Percentiles rank a stretch among this genome's conserved stretches.
Evolutionary conservation across 305 asterid species (phyloP).

Genomic region (Fraxinus floribunda): DNA sequence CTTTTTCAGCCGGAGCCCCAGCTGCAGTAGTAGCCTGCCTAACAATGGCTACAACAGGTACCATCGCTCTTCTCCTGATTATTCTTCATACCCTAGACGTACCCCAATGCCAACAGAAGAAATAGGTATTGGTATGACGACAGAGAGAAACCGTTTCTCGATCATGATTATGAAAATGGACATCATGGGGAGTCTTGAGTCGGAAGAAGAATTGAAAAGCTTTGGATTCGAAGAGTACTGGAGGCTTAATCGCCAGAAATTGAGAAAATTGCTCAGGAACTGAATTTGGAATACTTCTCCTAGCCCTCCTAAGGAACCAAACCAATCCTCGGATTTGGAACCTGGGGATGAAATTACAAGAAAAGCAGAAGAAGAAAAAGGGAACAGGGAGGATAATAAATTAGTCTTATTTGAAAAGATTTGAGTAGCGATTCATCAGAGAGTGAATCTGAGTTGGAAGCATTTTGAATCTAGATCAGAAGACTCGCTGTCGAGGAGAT

Average conservation of each 20-base stretch:
- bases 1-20: not conserved
- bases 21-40: not conserved
- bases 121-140: constrained; percentile 27
- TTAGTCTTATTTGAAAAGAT: constrained; percentile 22
- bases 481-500: constrained; percentile 36
- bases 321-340: constrained; percentile 42
- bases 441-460: constrained; percentile 40
- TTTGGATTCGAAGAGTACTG: constrained; percentile 72
- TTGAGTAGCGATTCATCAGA: constrained; percentile 1
- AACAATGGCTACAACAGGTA: constrained; percentile 31
- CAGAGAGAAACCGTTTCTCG: constrained; percentile 46
- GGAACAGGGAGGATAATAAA: constrained; percentile 22
- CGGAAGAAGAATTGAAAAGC: constrained; percentile 83
- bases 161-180: constrained; percentile 54
- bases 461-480: constrained; percentile 51
- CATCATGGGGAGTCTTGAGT: constrained; percentile 46
- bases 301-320: constrained; percentile 81
- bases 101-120: constrained; percentile 36
- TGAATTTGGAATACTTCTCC: constrained; percentile 83
- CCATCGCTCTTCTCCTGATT: constrained; percentile 70
- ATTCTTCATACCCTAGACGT: constrained; percentile 44
- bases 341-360: constrained; percentile 23
- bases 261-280: constrained; percentile 54
- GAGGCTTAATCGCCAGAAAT: constrained; percentile 68
- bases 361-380: constrained; percentile 37